phyloP scores from a whole-genome alignment of 345 rosid species.

The Melaleuca quinquenervia region DNA sequence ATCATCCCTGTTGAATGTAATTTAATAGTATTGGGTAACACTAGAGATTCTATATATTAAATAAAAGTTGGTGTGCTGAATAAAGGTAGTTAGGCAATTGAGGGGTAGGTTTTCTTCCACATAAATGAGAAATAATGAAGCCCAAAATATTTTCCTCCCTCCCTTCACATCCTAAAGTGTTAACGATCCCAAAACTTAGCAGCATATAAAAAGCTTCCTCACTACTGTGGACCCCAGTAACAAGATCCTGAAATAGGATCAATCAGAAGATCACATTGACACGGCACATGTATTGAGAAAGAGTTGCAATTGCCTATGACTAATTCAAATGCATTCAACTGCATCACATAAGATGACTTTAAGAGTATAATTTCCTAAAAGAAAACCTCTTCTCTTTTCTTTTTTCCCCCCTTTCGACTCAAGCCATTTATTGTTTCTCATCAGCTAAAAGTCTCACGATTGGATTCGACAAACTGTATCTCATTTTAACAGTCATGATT shows the following conservation, averaged over 20 bases:
- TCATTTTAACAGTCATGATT: not conserved
- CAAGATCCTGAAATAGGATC: not conserved
- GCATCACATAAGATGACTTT: not conserved
- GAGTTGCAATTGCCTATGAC: not conserved
- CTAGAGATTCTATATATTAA: too few species aligned
- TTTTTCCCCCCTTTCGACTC: not conserved
- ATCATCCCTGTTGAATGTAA: not conserved
- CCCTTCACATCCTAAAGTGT: too few species aligned
- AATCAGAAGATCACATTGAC: not conserved
- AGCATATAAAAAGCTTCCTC: not conserved
- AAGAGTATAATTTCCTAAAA: not conserved
- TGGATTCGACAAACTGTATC: not conserved
- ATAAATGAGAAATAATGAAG: too few species aligned
- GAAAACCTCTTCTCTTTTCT: not conserved
- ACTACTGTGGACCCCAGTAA: not conserved
- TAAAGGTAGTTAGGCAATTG: not conserved
- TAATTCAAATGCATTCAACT: not conserved
- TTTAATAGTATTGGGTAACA: not conserved
- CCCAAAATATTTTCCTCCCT: too few species aligned
- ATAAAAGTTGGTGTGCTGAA: not conserved
- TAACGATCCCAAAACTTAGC: not conserved
- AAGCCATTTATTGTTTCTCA: not conserved
- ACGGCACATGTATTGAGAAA: not conserved
- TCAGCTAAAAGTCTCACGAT: not conserved
- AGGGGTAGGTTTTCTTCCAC: not conserved